Base-by-base conservation (phyloP, 2,329 filamentous ascomycete genomes). In the Ascochyta fabae region DNA sequence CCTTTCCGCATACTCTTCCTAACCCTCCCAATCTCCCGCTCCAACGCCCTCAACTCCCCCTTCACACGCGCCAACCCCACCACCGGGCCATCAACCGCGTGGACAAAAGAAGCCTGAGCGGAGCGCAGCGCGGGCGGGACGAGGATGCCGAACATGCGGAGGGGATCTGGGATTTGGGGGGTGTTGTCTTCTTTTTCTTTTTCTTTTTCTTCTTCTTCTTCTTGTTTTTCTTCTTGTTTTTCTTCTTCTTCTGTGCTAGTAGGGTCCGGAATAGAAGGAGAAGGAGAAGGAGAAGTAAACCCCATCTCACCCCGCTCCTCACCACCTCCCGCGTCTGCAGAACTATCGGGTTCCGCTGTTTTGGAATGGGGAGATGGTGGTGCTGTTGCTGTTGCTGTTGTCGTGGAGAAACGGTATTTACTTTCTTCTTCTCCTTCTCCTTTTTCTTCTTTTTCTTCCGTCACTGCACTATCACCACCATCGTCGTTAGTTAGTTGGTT, bases 21-120 rank as follows among this genome's bases (percentile, higher is more conserved):
- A 45, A 77, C 50, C 53, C 88, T 79, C 34, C 88, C 81, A 49
- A 94, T 86, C 62, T 89, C 84, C 47, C 88, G 85, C 77, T 92
- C 89, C 5, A 90, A 70, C n/a, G 76, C 75, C 13, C 80, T 79
- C 83, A 94, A 86, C 65, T 86, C 81, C 26, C 80, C 79, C 33
- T 81, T 79, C n/a, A 90, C 73, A 1, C 81, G 82, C 6, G 81
- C 81, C 8, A 92, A 76, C 35, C 75, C 75, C 1, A 86, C 83
- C 2, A 92, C 73, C 3, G 88, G 71, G 0, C 80, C 74, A 50
- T 86, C 83, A 3, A 91, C 80, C 0, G 81, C 81, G 34, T 78
- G 68, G 23, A 84, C 68, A 47, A 89, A 86, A 15, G 83, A 79
- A 0, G 68, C 64, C 71, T 92, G 90, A 2, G 89, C 86, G 22